Base-by-base conservation (phyloP, 2,329 filamentous ascomycete genomes). In the Penicillium sp. region DNA sequence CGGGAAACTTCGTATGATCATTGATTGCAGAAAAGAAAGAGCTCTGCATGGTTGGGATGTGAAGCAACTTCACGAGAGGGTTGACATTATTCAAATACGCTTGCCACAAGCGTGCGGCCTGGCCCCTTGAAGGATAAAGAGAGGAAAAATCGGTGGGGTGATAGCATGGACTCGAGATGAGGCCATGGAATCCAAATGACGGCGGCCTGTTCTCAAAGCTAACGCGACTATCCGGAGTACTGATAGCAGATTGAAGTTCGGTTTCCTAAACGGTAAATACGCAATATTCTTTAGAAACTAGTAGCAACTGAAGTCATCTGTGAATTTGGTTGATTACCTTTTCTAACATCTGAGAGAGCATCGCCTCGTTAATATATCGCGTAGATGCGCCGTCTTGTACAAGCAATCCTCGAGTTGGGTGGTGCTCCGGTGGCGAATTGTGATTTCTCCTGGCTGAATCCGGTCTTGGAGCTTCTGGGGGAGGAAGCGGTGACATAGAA, bases 321-420 rank as follows among this genome's bases (percentile, higher is more conserved):
- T 5, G 9, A 18, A 7, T 5, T 21, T 43, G 9, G 9, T 11
- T 21, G 20, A 23, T 18, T 21, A 43, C 58, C 35, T 68, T 65
- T 26, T 66, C 65, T 6, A 69, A 42, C 1, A 69, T 60, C 3
- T 60, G 61, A 1, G 67, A 67, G 2, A 69, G 52, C 3, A 69
- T 57, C 14, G 58, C 58, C 30, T 69, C 67, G n/a, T 69, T 66
- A 42, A 69, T 65, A 52, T 69, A 69, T n/a, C 55, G 58, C 24
- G 58, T 60, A 5, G 58, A 61, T 20, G 23, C 20, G 26, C 66
- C 66, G 26, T 66, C 64, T 30, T 60, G 62, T 20, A 58, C 62
- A 14, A 68, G 30, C 26, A 14, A 67, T 60, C 3, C 65, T 64
- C 18, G 53, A 58, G 3, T 60, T 46, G 7, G 45, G 40, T 12